phyloP scores from a whole-genome alignment of 495 filamentous ascomycete genomes.

The Neurospora tetrasperma region DNA sequence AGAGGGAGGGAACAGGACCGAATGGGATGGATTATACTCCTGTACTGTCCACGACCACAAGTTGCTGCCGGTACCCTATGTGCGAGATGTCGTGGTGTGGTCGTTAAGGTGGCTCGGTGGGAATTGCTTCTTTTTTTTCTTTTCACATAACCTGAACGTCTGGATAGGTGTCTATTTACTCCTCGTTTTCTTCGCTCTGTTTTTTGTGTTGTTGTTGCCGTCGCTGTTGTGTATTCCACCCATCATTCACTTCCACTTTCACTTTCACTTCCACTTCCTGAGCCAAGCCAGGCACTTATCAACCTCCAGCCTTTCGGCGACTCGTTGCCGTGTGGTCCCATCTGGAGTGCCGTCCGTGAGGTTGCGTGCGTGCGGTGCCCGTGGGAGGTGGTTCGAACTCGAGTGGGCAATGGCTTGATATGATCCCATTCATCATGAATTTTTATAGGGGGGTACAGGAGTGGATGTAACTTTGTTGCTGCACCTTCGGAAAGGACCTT shows the following conservation, averaged over 20 bases:
- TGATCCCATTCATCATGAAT: background rate
- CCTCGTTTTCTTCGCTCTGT: background rate
- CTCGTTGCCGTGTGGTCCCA: background rate
- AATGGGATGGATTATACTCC: background rate
- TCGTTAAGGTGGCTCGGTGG: background rate
- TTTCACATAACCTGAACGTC: too few relatives aligned
- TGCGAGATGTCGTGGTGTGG: background rate
- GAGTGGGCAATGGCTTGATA: background rate
- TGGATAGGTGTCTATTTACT: too few relatives aligned
- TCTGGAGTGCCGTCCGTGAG: background rate
- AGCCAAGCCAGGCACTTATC: background rate
- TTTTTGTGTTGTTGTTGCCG: background rate
- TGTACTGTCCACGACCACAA: background rate
- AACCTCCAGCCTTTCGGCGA: background rate
- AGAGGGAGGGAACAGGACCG: background rate
- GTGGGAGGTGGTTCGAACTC: background rate
- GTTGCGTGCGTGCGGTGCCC: too few relatives aligned
- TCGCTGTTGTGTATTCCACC: background rate
- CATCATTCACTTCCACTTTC: background rate
- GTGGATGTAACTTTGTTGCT: background rate
- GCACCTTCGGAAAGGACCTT: background rate
- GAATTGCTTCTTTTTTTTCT: background rate
- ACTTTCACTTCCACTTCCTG: background rate
- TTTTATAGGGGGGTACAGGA: background rate
- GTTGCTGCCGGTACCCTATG: background rate